These are phyloP conservation scores for Myrica gale DNA, from an alignment of 306 rosid genomes.

Conservation along the genomic window DNA sequence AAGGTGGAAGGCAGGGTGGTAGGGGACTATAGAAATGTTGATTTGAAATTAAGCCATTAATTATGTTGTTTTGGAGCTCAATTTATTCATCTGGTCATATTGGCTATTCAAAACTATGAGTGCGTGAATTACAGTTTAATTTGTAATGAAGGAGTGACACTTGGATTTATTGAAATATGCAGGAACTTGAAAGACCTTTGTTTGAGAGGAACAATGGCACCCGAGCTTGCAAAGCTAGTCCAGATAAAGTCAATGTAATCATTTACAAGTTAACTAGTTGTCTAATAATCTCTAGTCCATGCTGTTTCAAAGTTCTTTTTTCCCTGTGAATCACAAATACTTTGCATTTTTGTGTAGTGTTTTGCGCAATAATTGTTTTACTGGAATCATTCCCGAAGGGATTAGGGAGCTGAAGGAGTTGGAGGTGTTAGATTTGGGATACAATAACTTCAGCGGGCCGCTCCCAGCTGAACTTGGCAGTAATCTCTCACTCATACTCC, in stretches of 20 bases:
- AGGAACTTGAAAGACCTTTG: constrained; percentile 82
- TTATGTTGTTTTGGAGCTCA: too few relatives aligned
- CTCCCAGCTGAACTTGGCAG: constrained; percentile 66
- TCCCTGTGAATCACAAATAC: constrained; percentile 21
- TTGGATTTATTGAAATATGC: constrained; percentile 22
- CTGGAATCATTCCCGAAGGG: constrained; percentile 64
- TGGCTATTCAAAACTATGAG: too few relatives aligned
- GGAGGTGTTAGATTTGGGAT: constrained; percentile 91
- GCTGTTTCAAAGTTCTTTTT: constrained; percentile 15
- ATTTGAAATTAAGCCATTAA: too few relatives aligned
- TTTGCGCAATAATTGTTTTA: constrained; percentile 80
- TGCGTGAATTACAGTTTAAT: too few relatives aligned
- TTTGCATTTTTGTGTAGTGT: constrained; percentile 45
- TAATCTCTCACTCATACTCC: constrained; percentile 57
- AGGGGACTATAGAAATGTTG: too few relatives aligned
- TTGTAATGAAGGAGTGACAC: too few relatives aligned
- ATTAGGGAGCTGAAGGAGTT: constrained; percentile 60
- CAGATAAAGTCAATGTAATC: constrained; percentile 79
- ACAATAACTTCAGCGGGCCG: constrained; percentile 67
- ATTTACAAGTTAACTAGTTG: constrained; percentile 16
- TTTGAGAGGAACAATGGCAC: constrained; percentile 67
- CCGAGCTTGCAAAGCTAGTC: constrained; percentile 60
- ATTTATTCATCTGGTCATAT: too few relatives aligned
- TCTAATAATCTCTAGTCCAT: constrained; percentile 4
- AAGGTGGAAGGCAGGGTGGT: too few relatives aligned